phyloP scores from a whole-genome alignment of 495 filamentous ascomycete species.

The Haplographium delicatum region DNA sequence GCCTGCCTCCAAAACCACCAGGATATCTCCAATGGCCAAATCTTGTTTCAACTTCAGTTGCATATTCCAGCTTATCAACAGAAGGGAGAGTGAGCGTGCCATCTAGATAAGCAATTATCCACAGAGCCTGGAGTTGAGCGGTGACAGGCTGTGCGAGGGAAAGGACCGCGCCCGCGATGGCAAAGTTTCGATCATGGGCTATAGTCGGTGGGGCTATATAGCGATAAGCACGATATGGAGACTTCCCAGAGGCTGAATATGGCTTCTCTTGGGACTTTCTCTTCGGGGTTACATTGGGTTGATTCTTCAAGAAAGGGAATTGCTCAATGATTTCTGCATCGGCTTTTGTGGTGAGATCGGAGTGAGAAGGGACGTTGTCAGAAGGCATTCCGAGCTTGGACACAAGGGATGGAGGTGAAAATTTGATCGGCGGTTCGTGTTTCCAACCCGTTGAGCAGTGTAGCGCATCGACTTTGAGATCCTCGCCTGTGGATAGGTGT shows the following conservation, averaged over 20 bases:
- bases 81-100: constrained; percentile 26
- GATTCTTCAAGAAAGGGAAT: constrained; percentile 57
- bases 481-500: constrained; percentile 50
- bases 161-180: constrained; percentile 60
- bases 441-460: constrained; percentile 69
- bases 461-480: constrained; percentile 56
- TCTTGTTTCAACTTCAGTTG: constrained; percentile 21
- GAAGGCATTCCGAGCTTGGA: constrained; percentile 27
- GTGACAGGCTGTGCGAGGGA: constrained; percentile 58
- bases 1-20: constrained; percentile 53
- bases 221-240: constrained; percentile 50
- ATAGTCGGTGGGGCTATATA: constrained; percentile 64
- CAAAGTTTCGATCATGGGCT: constrained; percentile 50
- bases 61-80: background rate
- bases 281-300: constrained; percentile 39
- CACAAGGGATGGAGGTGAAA: constrained; percentile 46
- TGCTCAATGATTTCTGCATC: constrained; percentile 61
- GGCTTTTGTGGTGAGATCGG: constrained; percentile 30
- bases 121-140: constrained; percentile 65
- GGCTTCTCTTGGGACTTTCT: constrained; percentile 37
- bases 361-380: background rate
- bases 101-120: constrained; percentile 59
- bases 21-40: constrained; percentile 67
- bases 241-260: constrained; percentile 37
- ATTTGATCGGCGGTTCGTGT: constrained; percentile 55